Evolutionary conservation across 768 basidiomycete species (phyloP), one percentile per base, ranked within the genome.

Genomic region (Epithele typhae): DNA sequence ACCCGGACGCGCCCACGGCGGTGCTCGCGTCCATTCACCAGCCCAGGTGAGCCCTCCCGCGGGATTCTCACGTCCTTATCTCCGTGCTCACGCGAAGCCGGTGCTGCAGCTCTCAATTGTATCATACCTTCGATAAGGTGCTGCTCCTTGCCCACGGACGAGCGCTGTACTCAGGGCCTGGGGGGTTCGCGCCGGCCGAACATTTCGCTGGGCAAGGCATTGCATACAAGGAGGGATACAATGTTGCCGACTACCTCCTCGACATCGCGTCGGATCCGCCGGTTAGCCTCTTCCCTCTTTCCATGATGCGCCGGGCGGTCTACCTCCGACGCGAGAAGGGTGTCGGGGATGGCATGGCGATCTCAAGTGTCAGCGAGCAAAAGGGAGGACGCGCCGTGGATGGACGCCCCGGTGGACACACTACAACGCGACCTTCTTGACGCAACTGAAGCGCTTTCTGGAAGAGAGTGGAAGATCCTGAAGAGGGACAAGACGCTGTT

Each of bases 1-100:
- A 86, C 37, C 63, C 74, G 0, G 69, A 73, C 23, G 78, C 76
- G 39, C 85, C 86, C 0, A 91, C 86, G 0, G 87, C 88, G 0
- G 81, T 94, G 40, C 83, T 95, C 47, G 85, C 88, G 12, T 89
- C 84, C 2, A 87, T 93, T 37, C 90, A 94, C 66, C 91, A 92
- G 57, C 92, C 92, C 5, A 87, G 81, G 84, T 79, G 58, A 37
- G 69, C 14, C 7, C 8, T 59, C 22, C 35, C 7, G 27, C 27
- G n/a, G n/a, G n/a, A n/a, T n/a, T n/a, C n/a, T n/a, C n/a, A n/a
- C n/a, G n/a, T n/a, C n/a, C n/a, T n/a, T n/a, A n/a, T n/a, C n/a
- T n/a, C n/a, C n/a, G n/a, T n/a, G n/a, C n/a, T n/a, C n/a, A n/a
- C n/a, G n/a, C n/a, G n/a, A n/a, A n/a, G n/a, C n/a, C n/a, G 4